These are phyloP conservation scores for Diaporthe velutina DNA, from an alignment of 2,329 filamentous ascomycete genomes.

Conservation along the genomic window DNA sequence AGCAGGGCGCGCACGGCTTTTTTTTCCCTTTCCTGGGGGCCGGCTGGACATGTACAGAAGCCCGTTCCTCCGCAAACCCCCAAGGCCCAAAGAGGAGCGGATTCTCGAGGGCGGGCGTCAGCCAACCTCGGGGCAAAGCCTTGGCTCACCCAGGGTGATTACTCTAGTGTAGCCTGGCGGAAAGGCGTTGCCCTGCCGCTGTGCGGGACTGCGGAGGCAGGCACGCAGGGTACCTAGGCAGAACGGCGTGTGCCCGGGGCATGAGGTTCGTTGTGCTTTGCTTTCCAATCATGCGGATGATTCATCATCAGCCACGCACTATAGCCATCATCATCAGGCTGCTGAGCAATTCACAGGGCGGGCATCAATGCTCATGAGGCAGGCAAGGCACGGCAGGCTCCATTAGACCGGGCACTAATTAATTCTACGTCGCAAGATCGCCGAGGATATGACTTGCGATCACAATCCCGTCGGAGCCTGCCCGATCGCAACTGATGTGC, in stretches of 20 bases:
- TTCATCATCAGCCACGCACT: slow-evolving; percentile 23
- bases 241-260: neutral
- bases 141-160: neutral
- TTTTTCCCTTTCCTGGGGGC: neutral
- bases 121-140: slow-evolving; percentile 14
- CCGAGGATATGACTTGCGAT: slow-evolving; percentile 18
- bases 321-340: neutral
- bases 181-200: slow-evolving; percentile 9
- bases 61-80: slow-evolving; percentile 10
- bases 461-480: slow-evolving; percentile 26
- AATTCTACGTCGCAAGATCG: slow-evolving; percentile 16
- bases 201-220: neutral
- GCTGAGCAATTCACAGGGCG: neutral
- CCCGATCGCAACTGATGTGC: slow-evolving; percentile 13
- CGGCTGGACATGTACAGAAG: slow-evolving; percentile 11
- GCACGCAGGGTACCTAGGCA: neutral
- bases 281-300: slow-evolving; percentile 25
- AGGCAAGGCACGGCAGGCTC: too few relatives aligned
- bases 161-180: neutral
- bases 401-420: neutral
- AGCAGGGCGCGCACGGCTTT: slow-evolving; percentile 11
- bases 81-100: neutral
- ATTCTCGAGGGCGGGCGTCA: slow-evolving; percentile 23
- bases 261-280: neutral
- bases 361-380: neutral